Percentiles rank a stretch among this genome's conserved stretches.
Evolutionary conservation across 2,329 filamentous ascomycete genomes (phyloP).

Genomic region (Ascomycota sp.): DNA sequence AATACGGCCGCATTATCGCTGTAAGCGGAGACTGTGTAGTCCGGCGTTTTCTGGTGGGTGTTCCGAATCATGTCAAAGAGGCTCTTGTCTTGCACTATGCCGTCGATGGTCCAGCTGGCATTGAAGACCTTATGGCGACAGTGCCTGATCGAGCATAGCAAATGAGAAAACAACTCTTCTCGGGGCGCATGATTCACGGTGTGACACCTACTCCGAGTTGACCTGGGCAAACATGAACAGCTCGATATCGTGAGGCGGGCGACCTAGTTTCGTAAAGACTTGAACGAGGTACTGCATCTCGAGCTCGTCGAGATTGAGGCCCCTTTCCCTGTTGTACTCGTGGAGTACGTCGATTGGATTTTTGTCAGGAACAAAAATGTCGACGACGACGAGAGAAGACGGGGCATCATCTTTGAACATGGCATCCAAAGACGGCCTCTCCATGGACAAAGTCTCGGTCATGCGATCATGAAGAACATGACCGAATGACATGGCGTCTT

Average conservation of each 20-base stretch:
- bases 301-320: conserved; percentile 66
- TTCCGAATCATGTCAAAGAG: conserved; percentile 95
- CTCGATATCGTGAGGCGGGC: conserved; percentile 71
- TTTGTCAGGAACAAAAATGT: conserved; percentile 45
- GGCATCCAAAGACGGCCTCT: conserved; percentile 44
- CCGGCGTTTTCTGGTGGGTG: conserved; percentile 66
- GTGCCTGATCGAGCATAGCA: conserved; percentile 23
- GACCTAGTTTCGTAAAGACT: conserved; percentile 19
- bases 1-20: conserved; percentile 91
- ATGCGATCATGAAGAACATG: conserved; percentile 81
- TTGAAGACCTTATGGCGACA: conserved; percentile 83
- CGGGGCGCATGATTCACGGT: not conserved
- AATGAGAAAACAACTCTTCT: no score
- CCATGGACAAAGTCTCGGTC: conserved; percentile 62
- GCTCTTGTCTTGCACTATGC: conserved; percentile 54
- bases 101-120: conserved; percentile 87
- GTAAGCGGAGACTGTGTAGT: conserved; percentile 84
- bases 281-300: conserved; percentile 93
- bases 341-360: conserved; percentile 53
- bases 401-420: conserved; percentile 59
- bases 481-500: conserved; percentile 35
- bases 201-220: conserved; percentile 53
- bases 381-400: conserved; percentile 49
- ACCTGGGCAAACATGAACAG: conserved; percentile 99
- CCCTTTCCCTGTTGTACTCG: conserved; percentile 65